Base-by-base conservation (phyloP, 2,329 filamentous ascomycete genomes). In the Alternaria dauci region DNA sequence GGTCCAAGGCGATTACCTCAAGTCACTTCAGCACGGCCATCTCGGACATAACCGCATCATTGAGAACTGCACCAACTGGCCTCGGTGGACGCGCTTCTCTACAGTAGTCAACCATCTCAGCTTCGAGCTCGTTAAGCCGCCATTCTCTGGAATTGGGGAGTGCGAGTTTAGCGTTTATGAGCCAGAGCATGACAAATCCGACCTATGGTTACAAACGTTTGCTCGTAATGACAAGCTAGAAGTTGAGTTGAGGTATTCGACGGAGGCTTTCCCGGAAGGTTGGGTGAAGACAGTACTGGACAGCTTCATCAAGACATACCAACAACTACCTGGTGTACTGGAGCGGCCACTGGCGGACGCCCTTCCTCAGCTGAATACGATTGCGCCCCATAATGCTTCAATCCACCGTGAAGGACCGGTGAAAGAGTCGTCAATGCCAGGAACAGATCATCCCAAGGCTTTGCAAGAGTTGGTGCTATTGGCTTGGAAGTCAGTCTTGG, bases 101-200 rank as follows among this genome's bases (percentile, higher is more conserved):
- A 43, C 55, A 9, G 32, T 58, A 3, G 55, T 58, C 5, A 52
- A 58, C 4, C 55, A 58, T 44, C 46, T 58, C 30, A 52, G 55
- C 47, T 58, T 58, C 34, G 47, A 20, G 39, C 18, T 36, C 8
- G 39, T 28, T 23, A 32, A 58, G n/a, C 47, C 23, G 20, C 55
- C 46, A 6, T 58, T 57, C 20, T 43, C 47, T 7, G 8, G 43
- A 8, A n/a, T 34, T 52, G 32, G 32, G 20, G 30, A 28, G 8
- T 52, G 47, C 47, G 55, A 18, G n/a, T 58, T 58, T 12, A 43
- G 23, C 18, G 39, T 58, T 4, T 30, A 38, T 38, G 55, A 58
- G 7, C 55, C 55, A 3, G 55, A 52, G 30, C 55, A 58, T 38
- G 55, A 58, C 55, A 58, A 58, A 16, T n/a, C 55, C 4, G 55